phyloP scores from a whole-genome alignment of 169 alveolate genomes.

The Cyclospora cayetanensis region DNA sequence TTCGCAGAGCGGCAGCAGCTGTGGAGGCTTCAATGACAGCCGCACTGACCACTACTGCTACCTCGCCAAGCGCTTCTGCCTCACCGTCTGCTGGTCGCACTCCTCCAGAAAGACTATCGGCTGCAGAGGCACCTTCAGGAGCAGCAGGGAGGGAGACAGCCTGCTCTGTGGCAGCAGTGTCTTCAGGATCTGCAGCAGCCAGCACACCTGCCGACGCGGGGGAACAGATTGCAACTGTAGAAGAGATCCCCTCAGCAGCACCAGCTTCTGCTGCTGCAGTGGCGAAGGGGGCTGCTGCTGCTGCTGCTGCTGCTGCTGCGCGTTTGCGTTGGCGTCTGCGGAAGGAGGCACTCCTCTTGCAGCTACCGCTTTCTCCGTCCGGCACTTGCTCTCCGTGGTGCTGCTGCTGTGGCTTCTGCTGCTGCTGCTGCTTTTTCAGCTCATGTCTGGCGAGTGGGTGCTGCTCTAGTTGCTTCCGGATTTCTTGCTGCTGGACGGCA shows the following conservation, averaged over 20 bases:
- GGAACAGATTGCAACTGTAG: no score
- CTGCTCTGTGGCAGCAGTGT: neutral
- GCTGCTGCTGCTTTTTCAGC: neutral
- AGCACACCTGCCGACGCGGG: neutral
- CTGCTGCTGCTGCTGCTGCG: constrained; percentile 30
- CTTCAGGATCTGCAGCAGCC: neutral
- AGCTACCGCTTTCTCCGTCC: constrained; percentile 6
- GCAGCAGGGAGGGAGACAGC: no score
- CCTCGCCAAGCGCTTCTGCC: no score
- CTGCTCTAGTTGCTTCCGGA: neutral
- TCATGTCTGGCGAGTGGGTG: neutral
- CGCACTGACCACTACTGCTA: no score
- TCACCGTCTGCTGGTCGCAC: no score
- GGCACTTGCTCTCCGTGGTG: neutral
- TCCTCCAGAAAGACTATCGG: no score
- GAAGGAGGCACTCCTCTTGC: constrained; percentile 17
- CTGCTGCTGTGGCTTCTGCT: neutral
- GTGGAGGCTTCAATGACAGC: no score
- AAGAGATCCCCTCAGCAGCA: no score
- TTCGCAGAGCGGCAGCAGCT: no score
- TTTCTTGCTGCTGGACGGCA: no score
- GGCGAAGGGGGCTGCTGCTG: constrained; percentile 3
- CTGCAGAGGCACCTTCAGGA: no score
- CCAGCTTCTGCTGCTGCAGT: neutral
- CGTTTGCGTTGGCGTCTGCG: constrained; percentile 64